Evolutionary conservation across 129 eudicot species (phyloP), one percentile per base, ranked within the genome.

Genomic region (Lactuca saligna): DNA sequence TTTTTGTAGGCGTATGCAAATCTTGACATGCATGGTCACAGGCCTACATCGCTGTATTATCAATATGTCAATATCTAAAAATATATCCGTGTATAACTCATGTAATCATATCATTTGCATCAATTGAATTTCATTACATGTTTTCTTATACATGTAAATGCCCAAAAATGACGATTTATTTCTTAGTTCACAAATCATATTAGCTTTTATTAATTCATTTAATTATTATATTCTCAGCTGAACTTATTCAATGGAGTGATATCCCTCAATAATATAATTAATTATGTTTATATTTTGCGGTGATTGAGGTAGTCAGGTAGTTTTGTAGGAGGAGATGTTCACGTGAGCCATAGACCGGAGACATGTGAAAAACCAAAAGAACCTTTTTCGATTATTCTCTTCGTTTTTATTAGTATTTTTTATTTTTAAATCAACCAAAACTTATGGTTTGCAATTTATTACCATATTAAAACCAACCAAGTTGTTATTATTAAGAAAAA

Each of bases 271-370:
- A 35, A 35, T 12, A 31, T n/a, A 31, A 31, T 17, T 57, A 11
- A 10, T 29, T 29, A 11, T 58, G 34, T 31, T 31, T 12, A 29
- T 31, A 29, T 29, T 57, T 57, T 57, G 63, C 63, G 63, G 63
- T 58, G 63, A 58, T 58, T 58, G 63, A 11, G 42, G 14, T 3
- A 25, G 5, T 15, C 13, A 11, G 42, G 14, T 3, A 25, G 5
- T 15, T 31, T 58, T 38, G n/a, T 59, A 42, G 44, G 64, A 59
- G 25, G 16, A 59, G 38, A 59, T 6, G 64, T 59, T 59, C 64
- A 59, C 64, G 38, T 59, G 64, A 32, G 64, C 41, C 63, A 58
- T 58, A 16, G 17, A 59, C 10, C 16, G 44, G 64, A 59, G 64
- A 59, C 64, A 59, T 59, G 64, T 59, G 64, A 59, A 59, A 59